phyloP scores from a whole-genome alignment of 768 basidiomycete species.

The Auricularia auricula-judae region DNA sequence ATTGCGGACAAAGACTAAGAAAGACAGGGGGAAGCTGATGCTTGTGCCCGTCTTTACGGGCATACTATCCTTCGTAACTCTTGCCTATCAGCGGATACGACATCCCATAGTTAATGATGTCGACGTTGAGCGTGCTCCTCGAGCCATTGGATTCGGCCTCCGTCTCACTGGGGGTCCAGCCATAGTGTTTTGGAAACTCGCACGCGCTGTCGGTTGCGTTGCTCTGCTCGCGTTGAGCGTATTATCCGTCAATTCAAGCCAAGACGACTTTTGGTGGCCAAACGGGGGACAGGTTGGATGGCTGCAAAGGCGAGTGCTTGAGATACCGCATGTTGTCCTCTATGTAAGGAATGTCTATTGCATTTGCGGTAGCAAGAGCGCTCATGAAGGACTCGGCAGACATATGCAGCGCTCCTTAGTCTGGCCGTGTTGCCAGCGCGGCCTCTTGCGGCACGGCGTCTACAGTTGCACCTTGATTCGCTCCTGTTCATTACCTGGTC shows the following conservation, averaged over 20 bases:
- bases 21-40: no score
- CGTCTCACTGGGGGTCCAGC: neutral
- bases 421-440: neutral
- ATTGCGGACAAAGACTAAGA: no score
- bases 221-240: neutral
- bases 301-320: neutral
- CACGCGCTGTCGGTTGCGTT: neutral
- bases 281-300: neutral
- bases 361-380: neutral
- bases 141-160: no score
- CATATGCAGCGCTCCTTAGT: neutral
- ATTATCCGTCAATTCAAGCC: neutral
- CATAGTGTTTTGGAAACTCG: neutral
- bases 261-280: neutral
- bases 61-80: no score
- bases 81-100: no score
- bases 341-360: neutral
- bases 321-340: neutral
- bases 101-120: no score
- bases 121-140: no score
- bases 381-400: neutral
- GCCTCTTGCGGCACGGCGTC: neutral
- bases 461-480: neutral
- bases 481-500: conserved; percentile 1
- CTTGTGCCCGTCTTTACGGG: no score